phyloP scores from a whole-genome alignment of 352 stramenopile genomes.

The Phytophthora quininea region DNA sequence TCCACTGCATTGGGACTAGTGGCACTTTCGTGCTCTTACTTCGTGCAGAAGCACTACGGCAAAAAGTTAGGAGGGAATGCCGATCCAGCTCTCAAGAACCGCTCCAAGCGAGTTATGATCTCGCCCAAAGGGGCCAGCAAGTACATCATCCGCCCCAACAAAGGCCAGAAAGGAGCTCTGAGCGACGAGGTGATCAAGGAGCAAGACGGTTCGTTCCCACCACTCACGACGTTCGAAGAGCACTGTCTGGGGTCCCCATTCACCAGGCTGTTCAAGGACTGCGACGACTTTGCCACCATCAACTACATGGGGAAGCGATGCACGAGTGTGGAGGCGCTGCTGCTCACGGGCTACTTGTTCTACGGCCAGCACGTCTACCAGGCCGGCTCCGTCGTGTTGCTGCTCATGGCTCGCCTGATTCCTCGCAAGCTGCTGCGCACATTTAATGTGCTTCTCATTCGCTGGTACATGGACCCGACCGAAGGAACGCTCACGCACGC shows the following conservation, averaged over 20 bases:
- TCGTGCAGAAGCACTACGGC: constrained; percentile 26
- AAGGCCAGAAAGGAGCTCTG: neutral
- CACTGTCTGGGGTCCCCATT: constrained; percentile 23
- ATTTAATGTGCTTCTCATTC: constrained; percentile 29
- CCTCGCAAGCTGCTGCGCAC: constrained; percentile 21
- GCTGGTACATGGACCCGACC: constrained; percentile 21
- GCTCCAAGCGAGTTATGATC: constrained; percentile 19
- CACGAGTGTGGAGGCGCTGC: constrained; percentile 21
- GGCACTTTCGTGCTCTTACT: constrained; percentile 11
- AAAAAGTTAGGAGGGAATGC: constrained; percentile 6
- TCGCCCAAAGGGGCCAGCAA: constrained; percentile 14
- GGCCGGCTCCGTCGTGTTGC: constrained; percentile 18
- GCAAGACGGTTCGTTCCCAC: neutral
- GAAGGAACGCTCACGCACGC: constrained; percentile 9
- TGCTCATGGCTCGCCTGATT: constrained; percentile 16
- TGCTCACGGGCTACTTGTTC: constrained; percentile 26
- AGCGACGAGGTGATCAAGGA: neutral
- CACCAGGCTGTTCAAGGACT: constrained; percentile 24
- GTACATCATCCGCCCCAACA: constrained; percentile 20
- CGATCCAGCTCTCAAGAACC: neutral
- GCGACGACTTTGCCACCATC: constrained; percentile 24
- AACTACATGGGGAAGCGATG: constrained; percentile 25
- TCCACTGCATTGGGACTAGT: constrained; percentile 12
- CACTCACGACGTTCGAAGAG: constrained; percentile 23
- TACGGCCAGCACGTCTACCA: constrained; percentile 22